Evolutionary conservation across 805 yeast genomes (phyloP), one percentile per base, ranked within the genome.

Genomic region (Cyberlindnera maritima): DNA sequence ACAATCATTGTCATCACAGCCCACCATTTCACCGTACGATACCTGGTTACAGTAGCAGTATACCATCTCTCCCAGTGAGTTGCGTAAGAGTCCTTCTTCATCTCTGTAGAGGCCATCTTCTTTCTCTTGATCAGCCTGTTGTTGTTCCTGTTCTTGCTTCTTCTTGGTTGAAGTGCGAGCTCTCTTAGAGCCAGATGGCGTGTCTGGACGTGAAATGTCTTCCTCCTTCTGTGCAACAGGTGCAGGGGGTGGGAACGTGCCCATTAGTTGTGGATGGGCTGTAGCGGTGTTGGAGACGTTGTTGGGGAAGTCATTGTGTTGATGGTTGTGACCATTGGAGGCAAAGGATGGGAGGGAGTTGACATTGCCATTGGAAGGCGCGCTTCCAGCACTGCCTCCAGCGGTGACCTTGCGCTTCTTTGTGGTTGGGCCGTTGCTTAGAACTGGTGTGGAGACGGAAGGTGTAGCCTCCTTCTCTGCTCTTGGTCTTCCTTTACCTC

Each of bases 11-110:
- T 97, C 97, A 61, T 94, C 99, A 69, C 99, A 94, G 2, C 96
- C 99, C 50, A 94, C 97, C 99, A 94, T 94, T 61, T 94, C 98
- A 17, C 99, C 99, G 63, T 87, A 94, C 4, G 97, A 92, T 0
- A 91, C 96, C 64, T 91, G 97, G 64, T 90, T 88, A 69, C 99
- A 94, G 69, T 92, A 91, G 66, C 99, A 94, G 64, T 92, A 92
- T 2, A 90, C 79, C 1, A 96, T 96, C 60, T 91, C 97, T 19
- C 72, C 74, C 40, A 54, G 42, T n/a, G 56, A 29, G 40, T 47
- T 45, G 36, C 57, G 55, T 49, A 56, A 49, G 17, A 44, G 50
- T 14, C 52, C 52, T 12, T 43, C 46, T 14, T 36, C 47, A 32
- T 50, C 57, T 26, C 52, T 36, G 47, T 52, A 46, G 32, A 46